Percentiles rank a stretch among this genome's conserved stretches.
phyloP scores from a whole-genome alignment of 177 flowering plant species.

The Tripterygium wilfordii region DNA sequence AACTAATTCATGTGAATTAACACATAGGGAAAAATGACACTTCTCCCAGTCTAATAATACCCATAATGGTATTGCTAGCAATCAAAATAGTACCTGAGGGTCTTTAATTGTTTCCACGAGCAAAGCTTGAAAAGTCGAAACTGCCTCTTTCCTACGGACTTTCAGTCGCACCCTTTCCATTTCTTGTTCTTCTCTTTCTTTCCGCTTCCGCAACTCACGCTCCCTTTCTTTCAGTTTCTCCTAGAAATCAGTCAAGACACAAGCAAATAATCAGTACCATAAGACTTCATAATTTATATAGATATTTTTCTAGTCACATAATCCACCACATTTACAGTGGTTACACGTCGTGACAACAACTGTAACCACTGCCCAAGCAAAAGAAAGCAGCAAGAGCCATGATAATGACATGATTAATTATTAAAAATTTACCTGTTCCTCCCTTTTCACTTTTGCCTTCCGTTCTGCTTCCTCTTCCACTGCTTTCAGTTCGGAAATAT shows the following conservation, averaged over 20 bases:
- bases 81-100: slow-evolving; percentile 62
- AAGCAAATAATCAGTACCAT: neutral
- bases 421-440: slow-evolving; percentile 97
- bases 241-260: slow-evolving; percentile 24
- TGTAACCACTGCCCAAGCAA: too few relatives aligned
- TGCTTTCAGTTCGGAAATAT: slow-evolving; percentile 67
- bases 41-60: too few relatives aligned
- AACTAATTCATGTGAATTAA: too few relatives aligned
- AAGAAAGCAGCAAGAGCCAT: too few relatives aligned
- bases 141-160: slow-evolving; percentile 88
- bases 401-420: too few relatives aligned
- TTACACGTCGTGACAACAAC: too few relatives aligned
- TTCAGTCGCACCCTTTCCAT: slow-evolving; percentile 88
- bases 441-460: slow-evolving; percentile 59
- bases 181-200: slow-evolving; percentile 97
- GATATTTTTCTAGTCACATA: too few relatives aligned
- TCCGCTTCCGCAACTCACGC: slow-evolving; percentile 80
- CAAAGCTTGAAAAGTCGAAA: slow-evolving; percentile 89
- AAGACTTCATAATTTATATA: too few relatives aligned
- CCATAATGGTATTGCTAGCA: too few relatives aligned
- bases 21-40: too few relatives aligned
- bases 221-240: slow-evolving; percentile 95
- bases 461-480: slow-evolving; percentile 49
- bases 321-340: too few relatives aligned
- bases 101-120: slow-evolving; percentile 91